These are phyloP conservation scores for Neofusicoccum ribis DNA, from an alignment of 2,329 filamentous ascomycete species.

Conservation along the genomic window DNA sequence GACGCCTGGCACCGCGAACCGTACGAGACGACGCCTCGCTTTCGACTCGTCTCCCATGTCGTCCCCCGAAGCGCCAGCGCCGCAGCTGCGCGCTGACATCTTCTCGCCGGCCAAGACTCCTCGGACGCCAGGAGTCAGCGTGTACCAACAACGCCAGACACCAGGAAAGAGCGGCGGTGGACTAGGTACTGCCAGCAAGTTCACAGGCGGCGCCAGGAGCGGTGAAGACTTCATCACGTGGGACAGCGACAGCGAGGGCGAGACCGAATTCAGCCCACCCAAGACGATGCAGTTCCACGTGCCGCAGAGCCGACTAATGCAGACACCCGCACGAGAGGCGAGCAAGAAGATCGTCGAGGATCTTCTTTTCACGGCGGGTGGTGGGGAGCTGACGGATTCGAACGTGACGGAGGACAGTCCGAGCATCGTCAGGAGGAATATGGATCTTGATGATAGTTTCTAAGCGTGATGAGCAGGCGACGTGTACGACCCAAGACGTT, in stretches of 20 bases:
- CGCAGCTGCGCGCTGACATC: conserved; percentile 74
- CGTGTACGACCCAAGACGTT: background rate
- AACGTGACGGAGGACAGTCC: conserved; percentile 48
- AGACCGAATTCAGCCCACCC: conserved; percentile 71
- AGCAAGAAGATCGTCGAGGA: conserved; percentile 81
- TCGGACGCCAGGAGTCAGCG: conserved; percentile 79
- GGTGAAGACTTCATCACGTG: conserved; percentile 45
- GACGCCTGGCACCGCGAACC: conserved; percentile 69
- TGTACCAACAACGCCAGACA: conserved; percentile 46
- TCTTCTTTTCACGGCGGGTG: conserved; percentile 73
- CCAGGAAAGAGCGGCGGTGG: background rate
- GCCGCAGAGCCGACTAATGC: conserved; percentile 72
- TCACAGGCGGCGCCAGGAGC: background rate
- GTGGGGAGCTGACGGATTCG: conserved; percentile 51
- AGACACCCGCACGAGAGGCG: conserved; percentile 79
- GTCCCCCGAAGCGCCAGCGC: conserved; percentile 71
- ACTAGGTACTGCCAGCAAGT: background rate
- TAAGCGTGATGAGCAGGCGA: conserved; percentile 23
- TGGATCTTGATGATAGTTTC: conserved; percentile 51
- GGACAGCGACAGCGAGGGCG: conserved; percentile 71
- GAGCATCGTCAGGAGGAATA: conserved; percentile 47
- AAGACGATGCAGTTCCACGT: conserved; percentile 90
- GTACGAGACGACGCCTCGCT: conserved; percentile 11
- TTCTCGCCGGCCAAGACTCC: conserved; percentile 40
- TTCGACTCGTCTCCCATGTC: conserved; percentile 50